Base-by-base conservation (phyloP, 2,329 filamentous ascomycete genomes). In the Fusarium robinianum region DNA sequence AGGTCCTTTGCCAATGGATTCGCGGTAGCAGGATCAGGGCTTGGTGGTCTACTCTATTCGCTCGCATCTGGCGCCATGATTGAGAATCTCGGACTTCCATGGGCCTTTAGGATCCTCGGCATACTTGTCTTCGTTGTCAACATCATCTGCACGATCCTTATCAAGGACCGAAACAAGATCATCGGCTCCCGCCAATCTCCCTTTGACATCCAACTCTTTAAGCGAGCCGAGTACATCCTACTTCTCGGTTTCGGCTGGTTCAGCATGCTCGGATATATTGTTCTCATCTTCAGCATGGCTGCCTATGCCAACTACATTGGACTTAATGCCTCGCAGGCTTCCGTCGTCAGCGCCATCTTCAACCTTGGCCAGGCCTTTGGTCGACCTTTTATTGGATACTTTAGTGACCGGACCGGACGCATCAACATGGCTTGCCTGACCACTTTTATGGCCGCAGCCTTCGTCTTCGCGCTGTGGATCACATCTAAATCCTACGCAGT, bases 281-380 rank as follows among this genome's bases (percentile, higher is more conserved):
- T 89, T 5, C 74, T 90, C n/a, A 76, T 90, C 30, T 92, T 90
- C 67, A 86, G 81, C 8, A 70, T 91, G 31, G 83, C 87, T 10
- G 87, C 85, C 63, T 92, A 90, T 61, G 84, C 84, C 24, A 76
- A 79, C 42, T 77, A 76, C 5, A 79, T 90, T 29, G 87, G 87
- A 2, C 76, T 90, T 19, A 74, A 75, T 1, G 73, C 85, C 2
- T 74, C 78, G 5, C 82, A 91, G 60, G 87, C 85, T 6, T 83
- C 83, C 1, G 73, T 90, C 11, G 75, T 89, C 31, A 84, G 81
- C n/a, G 88, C 88, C 5, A 67, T 90, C 24, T 77, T 91, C 57
- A 91, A 89, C 63, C 62, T 81, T n/a, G 74, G 75, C 0, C 80
- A 84, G 62, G 85, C 77, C 2, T 49, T 90, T 8, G 88, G 88